A percentile compares a stretch with the other conserved stretches of the same genome.
Evolutionary conservation across 202 grass and related monocot genomes (phyloP).

Genomic region (Setaria viridis): DNA sequence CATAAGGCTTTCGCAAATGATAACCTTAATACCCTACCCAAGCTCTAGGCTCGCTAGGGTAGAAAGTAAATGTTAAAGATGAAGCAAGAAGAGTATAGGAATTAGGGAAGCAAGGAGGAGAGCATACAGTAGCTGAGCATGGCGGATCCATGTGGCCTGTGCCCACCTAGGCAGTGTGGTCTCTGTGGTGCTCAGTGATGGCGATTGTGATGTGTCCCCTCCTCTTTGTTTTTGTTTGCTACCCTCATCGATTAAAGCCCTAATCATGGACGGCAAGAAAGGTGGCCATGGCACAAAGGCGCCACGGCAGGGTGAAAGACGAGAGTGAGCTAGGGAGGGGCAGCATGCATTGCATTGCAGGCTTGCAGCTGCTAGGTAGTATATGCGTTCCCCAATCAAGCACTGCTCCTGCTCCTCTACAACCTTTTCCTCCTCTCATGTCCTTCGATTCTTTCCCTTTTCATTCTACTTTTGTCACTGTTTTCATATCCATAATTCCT

Average conservation of each 20-base stretch:
- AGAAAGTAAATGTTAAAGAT: not conserved
- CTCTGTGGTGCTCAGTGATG: constrained; percentile 48
- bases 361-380: not conserved
- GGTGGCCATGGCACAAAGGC: constrained; percentile 26
- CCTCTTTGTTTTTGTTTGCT: constrained; percentile 51
- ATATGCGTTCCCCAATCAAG: constrained; percentile 12
- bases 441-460: not conserved
- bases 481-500: too few species aligned
- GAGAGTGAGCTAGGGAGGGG: not conserved
- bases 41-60: not conserved
- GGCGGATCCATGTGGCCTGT: constrained; percentile 34
- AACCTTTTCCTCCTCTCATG: not conserved
- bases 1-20: constrained; percentile 21
- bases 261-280: constrained; percentile 66
- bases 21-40: not conserved
- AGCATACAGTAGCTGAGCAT: constrained; percentile 23
- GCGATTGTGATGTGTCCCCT: constrained; percentile 61
- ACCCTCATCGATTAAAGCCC: constrained; percentile 50
- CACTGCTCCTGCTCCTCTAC: not conserved
- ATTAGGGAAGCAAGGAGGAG: not conserved
- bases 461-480: not conserved
- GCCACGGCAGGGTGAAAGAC: not conserved
- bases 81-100: not conserved
- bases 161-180: constrained; percentile 31
- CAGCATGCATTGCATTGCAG: not conserved